A percentile compares a stretch with the other conserved stretches of the same genome.
These are phyloP conservation scores for Colletotrichum plurivorum DNA, from an alignment of 2,329 filamentous ascomycete genomes.

Conservation along the genomic window DNA sequence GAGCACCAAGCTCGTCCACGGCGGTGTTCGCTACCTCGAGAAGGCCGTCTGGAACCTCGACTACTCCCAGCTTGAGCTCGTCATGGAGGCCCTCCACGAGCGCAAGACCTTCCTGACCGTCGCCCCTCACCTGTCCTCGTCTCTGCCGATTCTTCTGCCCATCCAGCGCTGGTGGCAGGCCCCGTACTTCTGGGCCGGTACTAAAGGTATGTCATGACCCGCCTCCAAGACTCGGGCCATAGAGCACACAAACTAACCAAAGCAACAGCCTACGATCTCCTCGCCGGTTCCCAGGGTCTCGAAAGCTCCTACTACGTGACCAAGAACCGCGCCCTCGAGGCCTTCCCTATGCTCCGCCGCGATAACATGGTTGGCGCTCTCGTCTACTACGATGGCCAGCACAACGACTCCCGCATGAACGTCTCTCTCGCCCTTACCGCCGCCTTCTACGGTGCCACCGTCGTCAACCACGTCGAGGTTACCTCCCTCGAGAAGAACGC, in stretches of 20 bases:
- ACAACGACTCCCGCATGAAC: constrained; percentile 92
- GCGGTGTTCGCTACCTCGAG: constrained; percentile 87
- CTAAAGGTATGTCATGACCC: constrained; percentile 61
- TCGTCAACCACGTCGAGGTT: constrained; percentile 87
- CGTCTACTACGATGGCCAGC: constrained; percentile 89
- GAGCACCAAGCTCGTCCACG: constrained; percentile 89
- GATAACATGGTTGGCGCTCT: constrained; percentile 82
- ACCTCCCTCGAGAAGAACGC: constrained; percentile 80
- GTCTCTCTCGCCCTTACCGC: constrained; percentile 86
- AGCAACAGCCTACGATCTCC: constrained; percentile 78
- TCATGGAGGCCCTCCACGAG: constrained; percentile 86
- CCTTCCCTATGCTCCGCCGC: constrained; percentile 83
- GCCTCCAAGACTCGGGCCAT: no score
- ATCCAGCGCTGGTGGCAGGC: constrained; percentile 88
- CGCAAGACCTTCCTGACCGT: constrained; percentile 88
- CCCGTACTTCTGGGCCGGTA: constrained; percentile 79
- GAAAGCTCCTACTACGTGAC: constrained; percentile 88
- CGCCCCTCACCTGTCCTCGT: constrained; percentile 84
- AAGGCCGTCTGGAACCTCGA: constrained; percentile 90
- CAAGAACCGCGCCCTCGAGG: constrained; percentile 81
- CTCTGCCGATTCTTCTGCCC: constrained; percentile 87
- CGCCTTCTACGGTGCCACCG: constrained; percentile 82
- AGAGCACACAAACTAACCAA: background rate
- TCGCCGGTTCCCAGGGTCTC: constrained; percentile 86
- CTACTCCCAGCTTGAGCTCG: constrained; percentile 85